Evolutionary conservation across 2,329 filamentous ascomycete genomes (phyloP), one percentile per base, ranked within the genome.

Genomic region (Elsinoe batatas): DNA sequence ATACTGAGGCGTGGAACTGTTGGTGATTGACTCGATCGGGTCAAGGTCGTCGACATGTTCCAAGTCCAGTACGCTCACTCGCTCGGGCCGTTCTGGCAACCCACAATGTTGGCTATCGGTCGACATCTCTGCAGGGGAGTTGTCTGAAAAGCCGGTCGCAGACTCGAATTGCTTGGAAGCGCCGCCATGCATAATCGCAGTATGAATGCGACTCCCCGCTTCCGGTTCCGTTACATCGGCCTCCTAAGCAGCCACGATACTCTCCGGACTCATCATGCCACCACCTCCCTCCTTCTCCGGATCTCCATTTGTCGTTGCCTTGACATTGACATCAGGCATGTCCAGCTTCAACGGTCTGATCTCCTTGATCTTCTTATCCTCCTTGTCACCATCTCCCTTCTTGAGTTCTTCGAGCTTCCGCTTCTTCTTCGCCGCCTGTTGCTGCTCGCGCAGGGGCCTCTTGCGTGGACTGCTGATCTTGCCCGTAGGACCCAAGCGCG

Each of bases 401-500:
- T 56, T 57, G 12, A 56, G 57, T 50, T 77, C 75, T 56, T 77
- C 74, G 8, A 76, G 64, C 65, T 91, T 91, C 74, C 91, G 88
- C 74, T 88, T 91, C 73, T 91, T 93, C 75, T 91, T 91, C 56
- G 88, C 87, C 61, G 89, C 80, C 32, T 87, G 87, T 55, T 89
- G 83, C 68, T 91, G 87, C 68, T 93, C 88, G 66, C 87, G 84
- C 18, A 88, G 80, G 32, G 88, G 87, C 6, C 88, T 78, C 73
- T 94, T 95, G 63, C 90, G 83, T 32, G 88, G 88, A 53, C 84
- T 87, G 10, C 86, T 85, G 62, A 95, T 95, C 76, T 94, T 95
- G 65, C 88, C 88, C 17, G 85, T 91, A 74, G 88, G 72, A 74
- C 85, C 74, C 43, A 82, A 69, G 53, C 79, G 72, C 18, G 78